Conservation (phyloP, 192 early-diverging fungal species). For the Entomortierella lignicola region DNA sequence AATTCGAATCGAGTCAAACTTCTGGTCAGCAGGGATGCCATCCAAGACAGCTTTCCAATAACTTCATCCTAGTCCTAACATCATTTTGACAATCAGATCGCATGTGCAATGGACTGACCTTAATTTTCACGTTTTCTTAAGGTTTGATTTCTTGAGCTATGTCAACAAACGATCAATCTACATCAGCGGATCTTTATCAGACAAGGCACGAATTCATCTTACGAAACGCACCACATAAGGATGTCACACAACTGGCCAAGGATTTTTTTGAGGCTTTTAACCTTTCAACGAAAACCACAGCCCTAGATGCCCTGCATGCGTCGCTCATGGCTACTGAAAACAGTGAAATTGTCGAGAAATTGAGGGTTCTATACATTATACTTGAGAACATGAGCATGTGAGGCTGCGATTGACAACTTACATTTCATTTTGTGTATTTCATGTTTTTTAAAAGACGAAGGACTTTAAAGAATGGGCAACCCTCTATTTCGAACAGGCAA, state of each 20-base stretch:
- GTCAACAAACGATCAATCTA: slow-evolving; percentile 4
- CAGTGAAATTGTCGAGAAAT: slow-evolving; percentile 1
- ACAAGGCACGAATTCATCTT: slow-evolving; percentile 14
- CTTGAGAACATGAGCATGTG: not conserved
- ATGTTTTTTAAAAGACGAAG: not conserved
- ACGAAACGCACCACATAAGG: slow-evolving; percentile 10
- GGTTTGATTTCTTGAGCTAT: slow-evolving; percentile 4
- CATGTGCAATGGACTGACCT: not conserved
- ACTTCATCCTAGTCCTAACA: not conserved
- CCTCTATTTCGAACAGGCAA: slow-evolving; percentile 10
- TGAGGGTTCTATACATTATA: slow-evolving; percentile 10
- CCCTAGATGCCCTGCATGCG: slow-evolving; percentile 11
- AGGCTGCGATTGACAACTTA: slow-evolving; percentile 11
- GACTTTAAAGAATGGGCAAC: slow-evolving; percentile 23
- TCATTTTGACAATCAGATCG: not conserved
- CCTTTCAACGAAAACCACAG: slow-evolving; percentile 10
- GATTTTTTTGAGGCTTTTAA: slow-evolving; percentile 9
- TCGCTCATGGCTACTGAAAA: slow-evolving; percentile 13
- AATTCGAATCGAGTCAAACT: slow-evolving; percentile 33
- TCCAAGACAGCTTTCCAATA: slow-evolving; percentile 14
- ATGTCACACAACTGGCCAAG: slow-evolving; percentile 1
- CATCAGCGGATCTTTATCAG: not conserved
- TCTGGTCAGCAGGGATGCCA: slow-evolving; percentile 39
- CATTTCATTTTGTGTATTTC: slow-evolving; percentile 9
- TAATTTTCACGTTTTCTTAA: not conserved